These are phyloP conservation scores for Berberis thunbergii DNA, from an alignment of 164 flowering plant genomes.

Conservation along the genomic window DNA sequence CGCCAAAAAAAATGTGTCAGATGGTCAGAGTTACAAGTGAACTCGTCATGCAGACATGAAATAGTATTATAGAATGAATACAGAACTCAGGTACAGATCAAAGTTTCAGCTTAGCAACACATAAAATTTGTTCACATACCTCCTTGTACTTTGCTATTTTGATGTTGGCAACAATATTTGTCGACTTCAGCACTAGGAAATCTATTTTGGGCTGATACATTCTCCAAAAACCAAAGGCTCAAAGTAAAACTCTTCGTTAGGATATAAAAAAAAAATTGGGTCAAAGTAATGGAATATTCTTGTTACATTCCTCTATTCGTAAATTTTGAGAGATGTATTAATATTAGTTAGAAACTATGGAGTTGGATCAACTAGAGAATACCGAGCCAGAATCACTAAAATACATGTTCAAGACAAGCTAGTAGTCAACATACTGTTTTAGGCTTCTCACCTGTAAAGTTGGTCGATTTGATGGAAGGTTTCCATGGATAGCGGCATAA, in stretches of 20 bases:
- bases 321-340: not conserved
- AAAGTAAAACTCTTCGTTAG: slow-evolving; percentile 5
- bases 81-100: slow-evolving; percentile 1
- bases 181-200: slow-evolving; percentile 48
- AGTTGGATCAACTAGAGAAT: no score
- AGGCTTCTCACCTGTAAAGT: no score
- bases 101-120: not conserved
- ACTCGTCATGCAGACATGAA: no score
- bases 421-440: no score
- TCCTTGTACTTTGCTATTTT: slow-evolving; percentile 67
- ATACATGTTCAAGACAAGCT: no score
- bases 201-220: slow-evolving; percentile 46
- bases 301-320: not conserved
- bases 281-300: no score
- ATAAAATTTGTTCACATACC: slow-evolving; percentile 35
- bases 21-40: no score
- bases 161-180: slow-evolving; percentile 27
- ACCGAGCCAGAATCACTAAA: no score
- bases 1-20: not conserved
- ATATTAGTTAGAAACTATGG: no score
- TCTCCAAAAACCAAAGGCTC: slow-evolving; percentile 5
- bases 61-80: not conserved
- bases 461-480: slow-evolving; percentile 21
- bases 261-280: no score
- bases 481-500: slow-evolving; percentile 75